phyloP scores from a whole-genome alignment of 805 yeast genomes.

The Sugiyamaella smithiae region DNA sequence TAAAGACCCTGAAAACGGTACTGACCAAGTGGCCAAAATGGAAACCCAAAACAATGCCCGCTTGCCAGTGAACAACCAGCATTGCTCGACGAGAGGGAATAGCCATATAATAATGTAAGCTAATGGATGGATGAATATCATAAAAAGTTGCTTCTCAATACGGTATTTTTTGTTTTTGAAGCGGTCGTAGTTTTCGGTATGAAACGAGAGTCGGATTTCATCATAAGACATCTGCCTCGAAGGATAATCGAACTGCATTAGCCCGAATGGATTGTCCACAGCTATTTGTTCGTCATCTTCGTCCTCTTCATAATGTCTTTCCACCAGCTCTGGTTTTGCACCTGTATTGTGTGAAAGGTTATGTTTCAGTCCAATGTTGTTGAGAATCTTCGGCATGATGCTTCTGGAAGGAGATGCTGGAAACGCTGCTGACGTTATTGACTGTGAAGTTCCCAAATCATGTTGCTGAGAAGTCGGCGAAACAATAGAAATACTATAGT shows the following conservation, averaged over 20 bases:
- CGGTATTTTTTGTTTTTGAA: constrained; percentile 60
- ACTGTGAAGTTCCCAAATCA: not conserved
- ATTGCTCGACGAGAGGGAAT: constrained; percentile 68
- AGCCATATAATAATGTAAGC: constrained; percentile 79
- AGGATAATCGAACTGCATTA: not conserved
- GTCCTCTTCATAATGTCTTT: not conserved
- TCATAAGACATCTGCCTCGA: not conserved
- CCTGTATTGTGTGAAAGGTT: not conserved
- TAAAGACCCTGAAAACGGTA: constrained; percentile 73
- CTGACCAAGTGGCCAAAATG: constrained; percentile 63
- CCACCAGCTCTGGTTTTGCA: not conserved
- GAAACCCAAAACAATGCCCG: constrained; percentile 52
- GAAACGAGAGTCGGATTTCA: constrained; percentile 12
- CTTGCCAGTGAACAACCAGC: constrained; percentile 23
- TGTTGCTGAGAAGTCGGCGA: constrained; percentile 36
- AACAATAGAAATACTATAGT: constrained; percentile 35
- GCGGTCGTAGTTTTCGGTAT: constrained; percentile 50
- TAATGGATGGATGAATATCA: constrained; percentile 78
- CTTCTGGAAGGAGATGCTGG: not conserved
- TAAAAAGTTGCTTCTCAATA: constrained; percentile 71
- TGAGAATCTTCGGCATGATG: not conserved
- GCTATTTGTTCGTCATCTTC: constrained; percentile 1
- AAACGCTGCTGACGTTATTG: not conserved
- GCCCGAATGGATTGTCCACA: not conserved
- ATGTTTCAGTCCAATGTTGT: not conserved